These are phyloP conservation scores for Venturia aucupariae DNA, from an alignment of 2,329 filamentous ascomycete species.

Conservation along the genomic window DNA sequence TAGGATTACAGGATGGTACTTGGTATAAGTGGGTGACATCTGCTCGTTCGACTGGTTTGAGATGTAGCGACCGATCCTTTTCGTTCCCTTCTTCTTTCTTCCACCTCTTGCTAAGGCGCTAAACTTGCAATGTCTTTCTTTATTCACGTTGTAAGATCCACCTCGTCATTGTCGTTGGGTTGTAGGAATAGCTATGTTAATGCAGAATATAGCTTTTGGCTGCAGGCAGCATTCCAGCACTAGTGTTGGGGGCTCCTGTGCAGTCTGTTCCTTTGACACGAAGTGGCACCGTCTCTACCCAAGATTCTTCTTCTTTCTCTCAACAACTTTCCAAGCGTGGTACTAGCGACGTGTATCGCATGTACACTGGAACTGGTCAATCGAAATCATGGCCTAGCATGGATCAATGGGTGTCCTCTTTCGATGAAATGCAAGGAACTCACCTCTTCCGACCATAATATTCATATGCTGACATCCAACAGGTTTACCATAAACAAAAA, in stretches of 20 bases:
- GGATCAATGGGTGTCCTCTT: slow-evolving; percentile 14
- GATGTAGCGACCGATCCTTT: background rate
- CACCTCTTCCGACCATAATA: background rate
- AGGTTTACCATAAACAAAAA: slow-evolving; percentile 28
- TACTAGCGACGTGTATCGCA: slow-evolving; percentile 5
- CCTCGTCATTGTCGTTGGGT: background rate
- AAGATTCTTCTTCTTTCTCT: background rate
- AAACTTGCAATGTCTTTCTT: slow-evolving; percentile 5
- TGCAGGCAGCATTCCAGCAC: slow-evolving; percentile 13
- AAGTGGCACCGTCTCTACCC: background rate
- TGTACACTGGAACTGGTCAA: slow-evolving; percentile 9
- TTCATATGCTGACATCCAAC: background rate
- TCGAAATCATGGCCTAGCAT: slow-evolving; percentile 3
- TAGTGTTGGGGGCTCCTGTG: slow-evolving; percentile 12
- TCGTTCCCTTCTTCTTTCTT: background rate
- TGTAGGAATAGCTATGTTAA: background rate
- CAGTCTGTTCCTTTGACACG: background rate
- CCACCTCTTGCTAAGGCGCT: background rate
- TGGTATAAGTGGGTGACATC: background rate
- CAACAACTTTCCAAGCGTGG: background rate
- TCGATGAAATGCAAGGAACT: slow-evolving; percentile 19
- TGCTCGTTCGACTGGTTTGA: background rate
- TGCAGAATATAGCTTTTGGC: slow-evolving; percentile 4
- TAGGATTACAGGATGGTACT: background rate
- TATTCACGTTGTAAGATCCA: background rate